phyloP scores from a whole-genome alignment of 192 early-diverging fungal genomes.

The Piromyces finnis region DNA sequence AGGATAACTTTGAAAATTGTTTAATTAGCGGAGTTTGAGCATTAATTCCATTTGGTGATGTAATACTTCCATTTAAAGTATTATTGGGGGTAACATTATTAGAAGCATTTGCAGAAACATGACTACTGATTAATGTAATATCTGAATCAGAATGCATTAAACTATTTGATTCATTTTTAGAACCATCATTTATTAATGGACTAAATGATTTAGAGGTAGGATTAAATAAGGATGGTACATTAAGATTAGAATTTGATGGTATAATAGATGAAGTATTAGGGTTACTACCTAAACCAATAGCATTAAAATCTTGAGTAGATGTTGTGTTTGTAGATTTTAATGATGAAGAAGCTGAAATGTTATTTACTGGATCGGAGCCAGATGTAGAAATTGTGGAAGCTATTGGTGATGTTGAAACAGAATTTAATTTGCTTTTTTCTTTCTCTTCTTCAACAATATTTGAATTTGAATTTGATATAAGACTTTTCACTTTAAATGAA shows the following conservation, averaged over 20 bases:
- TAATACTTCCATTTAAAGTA: neutral
- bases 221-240: neutral
- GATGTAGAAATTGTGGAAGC: neutral
- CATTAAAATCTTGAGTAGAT: neutral
- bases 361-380: neutral
- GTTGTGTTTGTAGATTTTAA: neutral
- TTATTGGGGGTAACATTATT: neutral
- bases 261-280: neutral
- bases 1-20: neutral
- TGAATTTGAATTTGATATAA: neutral
- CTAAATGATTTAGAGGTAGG: neutral
- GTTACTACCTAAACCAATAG: neutral
- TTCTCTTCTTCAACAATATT: neutral
- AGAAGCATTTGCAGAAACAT: neutral
- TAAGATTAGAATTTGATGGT: neutral
- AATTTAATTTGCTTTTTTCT: neutral
- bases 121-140: neutral
- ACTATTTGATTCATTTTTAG: neutral
- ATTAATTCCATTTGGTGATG: neutral
- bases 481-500: too few relatives aligned
- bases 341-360: neutral
- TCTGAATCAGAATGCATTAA: neutral
- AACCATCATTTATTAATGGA: neutral
- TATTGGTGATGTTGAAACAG: neutral
- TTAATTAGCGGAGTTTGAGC: neutral